Evolutionary conservation across 1,284 basidiomycete genomes (phyloP).

Genomic region (Naganishia cerealis): DNA sequence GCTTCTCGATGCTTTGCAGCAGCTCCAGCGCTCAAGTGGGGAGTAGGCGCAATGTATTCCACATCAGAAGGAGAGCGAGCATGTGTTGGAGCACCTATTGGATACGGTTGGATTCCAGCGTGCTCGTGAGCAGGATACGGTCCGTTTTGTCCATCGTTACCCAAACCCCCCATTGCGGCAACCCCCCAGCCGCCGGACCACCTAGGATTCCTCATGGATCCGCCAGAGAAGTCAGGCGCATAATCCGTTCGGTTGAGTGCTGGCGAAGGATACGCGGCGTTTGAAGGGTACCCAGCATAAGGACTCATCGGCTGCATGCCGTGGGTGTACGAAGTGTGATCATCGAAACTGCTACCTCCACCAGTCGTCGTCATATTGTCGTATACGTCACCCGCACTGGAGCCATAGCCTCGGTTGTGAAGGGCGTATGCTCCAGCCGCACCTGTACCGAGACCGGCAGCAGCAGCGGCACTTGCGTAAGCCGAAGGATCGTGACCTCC

Average conservation of each 20-base stretch:
- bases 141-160: neutral
- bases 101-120: conserved; percentile 6
- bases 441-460: conserved; percentile 19
- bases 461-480: conserved; percentile 20
- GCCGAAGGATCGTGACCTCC: neutral
- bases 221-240: conserved; percentile 13
- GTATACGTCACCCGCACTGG: conserved; percentile 15
- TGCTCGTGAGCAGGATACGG: neutral
- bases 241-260: conserved; percentile 24
- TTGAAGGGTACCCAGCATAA: conserved; percentile 14
- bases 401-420: conserved; percentile 14
- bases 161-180: conserved; percentile 15
- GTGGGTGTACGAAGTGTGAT: conserved; percentile 21
- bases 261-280: conserved; percentile 20
- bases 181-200: conserved; percentile 27
- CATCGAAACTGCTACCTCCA: conserved; percentile 16
- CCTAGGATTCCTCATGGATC: conserved; percentile 16
- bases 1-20: conserved; percentile 26
- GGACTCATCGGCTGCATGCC: conserved; percentile 26
- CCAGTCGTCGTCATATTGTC: conserved; percentile 27
- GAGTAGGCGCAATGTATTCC: neutral
- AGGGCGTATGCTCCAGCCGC: conserved; percentile 14
- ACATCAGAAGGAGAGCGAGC: conserved; percentile 5
- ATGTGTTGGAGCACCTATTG: neutral
- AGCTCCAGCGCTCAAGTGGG: conserved; percentile 10